These are phyloP conservation scores for Butyriboletus loyo DNA, from an alignment of 768 basidiomycete genomes.

Conservation along the genomic window DNA sequence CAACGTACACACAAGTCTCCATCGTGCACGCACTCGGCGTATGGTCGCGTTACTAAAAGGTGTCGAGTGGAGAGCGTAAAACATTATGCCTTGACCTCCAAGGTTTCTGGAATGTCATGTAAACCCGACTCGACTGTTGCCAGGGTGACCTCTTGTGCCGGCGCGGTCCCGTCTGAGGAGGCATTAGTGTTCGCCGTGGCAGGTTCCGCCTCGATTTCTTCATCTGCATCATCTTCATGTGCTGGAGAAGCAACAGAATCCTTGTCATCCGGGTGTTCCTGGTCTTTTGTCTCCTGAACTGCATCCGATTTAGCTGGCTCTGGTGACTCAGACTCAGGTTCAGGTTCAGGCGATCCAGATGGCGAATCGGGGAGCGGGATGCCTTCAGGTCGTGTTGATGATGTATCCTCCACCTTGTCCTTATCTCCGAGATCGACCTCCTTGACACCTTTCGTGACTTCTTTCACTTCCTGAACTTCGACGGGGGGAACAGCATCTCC, in stretches of 20 bases:
- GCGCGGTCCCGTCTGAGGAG: conserved; percentile 5
- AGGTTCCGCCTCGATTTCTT: conserved; percentile 4
- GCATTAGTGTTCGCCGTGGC: not conserved
- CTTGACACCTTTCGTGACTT: conserved; percentile 68
- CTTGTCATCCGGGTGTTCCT: conserved; percentile 12
- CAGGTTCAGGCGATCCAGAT: conserved; percentile 21
- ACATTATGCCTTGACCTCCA: conserved; percentile 19
- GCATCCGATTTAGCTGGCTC: conserved; percentile 2
- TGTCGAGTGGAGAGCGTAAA: not conserved
- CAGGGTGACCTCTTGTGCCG: conserved; percentile 1
- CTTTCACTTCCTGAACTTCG: conserved; percentile 54
- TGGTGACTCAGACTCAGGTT: conserved; percentile 8
- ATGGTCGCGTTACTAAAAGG: conserved; percentile 22
- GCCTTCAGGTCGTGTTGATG: conserved; percentile 28
- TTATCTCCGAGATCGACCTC: conserved; percentile 59
- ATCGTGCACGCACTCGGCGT: not conserved
- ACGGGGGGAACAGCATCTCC: conserved; percentile 17
- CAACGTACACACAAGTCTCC: not conserved
- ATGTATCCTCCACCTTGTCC: conserved; percentile 8
- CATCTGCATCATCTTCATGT: conserved; percentile 3
- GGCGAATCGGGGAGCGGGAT: conserved; percentile 41
- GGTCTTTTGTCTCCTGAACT: conserved; percentile 7
- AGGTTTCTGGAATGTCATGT: conserved; percentile 14
- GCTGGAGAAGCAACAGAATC: conserved; percentile 27
- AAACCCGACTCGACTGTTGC: conserved; percentile 1